Evolutionary conservation across 2,329 filamentous ascomycete species (phyloP), one percentile per base, ranked within the genome.

Genomic region (Epichloe elymi): DNA sequence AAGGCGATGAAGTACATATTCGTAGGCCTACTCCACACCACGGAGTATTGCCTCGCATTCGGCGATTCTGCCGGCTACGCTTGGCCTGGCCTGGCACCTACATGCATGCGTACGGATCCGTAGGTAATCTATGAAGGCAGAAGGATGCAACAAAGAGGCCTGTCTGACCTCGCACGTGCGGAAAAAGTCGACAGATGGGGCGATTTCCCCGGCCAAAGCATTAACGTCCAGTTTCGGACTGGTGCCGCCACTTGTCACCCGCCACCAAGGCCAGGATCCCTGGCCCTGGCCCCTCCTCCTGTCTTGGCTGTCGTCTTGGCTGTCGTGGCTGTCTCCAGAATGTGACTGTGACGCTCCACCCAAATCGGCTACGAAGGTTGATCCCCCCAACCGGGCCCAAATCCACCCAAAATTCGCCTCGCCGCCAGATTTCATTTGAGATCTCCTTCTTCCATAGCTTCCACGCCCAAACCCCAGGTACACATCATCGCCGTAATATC

Each of bases 341-440:
- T 42, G 46, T 35, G 44, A 15, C 48, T 26, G 23, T 26, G 23
- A 26, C 23, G 48, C 39, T 46, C 48, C 51, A 53, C 48, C 40
- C 51, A 37, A 48, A 53, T 50, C 51, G 51, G 20, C 44, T 39
- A 40, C 43, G 43, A 37, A 37, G 33, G 43, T 38, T 39, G 45
- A 5, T n/a, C 44, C 35, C 38, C 38, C 33, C 26, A n/a, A 33
- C 41, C 30, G 44, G 44, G 15, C 44, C 35, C 39, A n/a, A 42
- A 35, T 44, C 50, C 36, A 36, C 46, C 46, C n/a, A n/a, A 23
- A 43, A 12, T 11, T 23, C 49, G 36, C 42, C 37, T 40, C 36
- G 40, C n/a, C 23, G 23, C 39, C 20, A 20, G 35, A 37, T 39
- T 40, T 1, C 46, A 48, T 48, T 20, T 23, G 15, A 36, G 7